Conservation (phyloP, 495 filamentous ascomycete species). For the Aspergillus leporis region DNA sequence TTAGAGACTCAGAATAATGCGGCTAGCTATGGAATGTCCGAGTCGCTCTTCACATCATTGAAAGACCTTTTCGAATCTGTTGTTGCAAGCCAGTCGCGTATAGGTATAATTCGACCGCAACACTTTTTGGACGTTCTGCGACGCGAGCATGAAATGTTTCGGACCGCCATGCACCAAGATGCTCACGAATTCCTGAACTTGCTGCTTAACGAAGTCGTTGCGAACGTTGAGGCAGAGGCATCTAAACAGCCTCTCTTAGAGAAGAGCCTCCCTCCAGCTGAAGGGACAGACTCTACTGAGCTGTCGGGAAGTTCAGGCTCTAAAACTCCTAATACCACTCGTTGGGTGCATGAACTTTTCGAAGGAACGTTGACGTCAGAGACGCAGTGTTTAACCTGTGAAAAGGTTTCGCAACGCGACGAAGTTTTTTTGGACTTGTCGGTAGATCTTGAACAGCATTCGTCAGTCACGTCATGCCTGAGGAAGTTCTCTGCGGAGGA, state of each 20-base stretch:
- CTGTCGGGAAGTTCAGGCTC: constrained; percentile 47
- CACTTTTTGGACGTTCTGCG: constrained; percentile 92
- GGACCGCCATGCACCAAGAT: constrained; percentile 95
- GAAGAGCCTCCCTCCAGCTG: constrained; percentile 36
- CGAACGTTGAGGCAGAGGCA: constrained; percentile 84
- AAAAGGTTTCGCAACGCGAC: constrained; percentile 91
- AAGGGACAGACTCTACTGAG: constrained; percentile 42
- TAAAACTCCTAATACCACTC: constrained; percentile 56
- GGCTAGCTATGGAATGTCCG: constrained; percentile 84
- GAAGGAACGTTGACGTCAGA: constrained; percentile 94
- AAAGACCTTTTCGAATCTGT: constrained; percentile 96
- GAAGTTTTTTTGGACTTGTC: constrained; percentile 95
- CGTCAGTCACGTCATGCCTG: constrained; percentile 93
- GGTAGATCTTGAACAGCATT: constrained; percentile 93
- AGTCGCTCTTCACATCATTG: constrained; percentile 88
- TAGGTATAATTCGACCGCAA: constrained; percentile 89
- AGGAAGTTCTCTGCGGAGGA: constrained; percentile 96
- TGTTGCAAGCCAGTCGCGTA: constrained; percentile 76
- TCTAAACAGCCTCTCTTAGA: constrained; percentile 49
- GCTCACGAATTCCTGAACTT: constrained; percentile 96
- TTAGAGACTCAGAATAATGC: constrained; percentile 79
- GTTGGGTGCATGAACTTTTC: constrained; percentile 98
- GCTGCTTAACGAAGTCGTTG: constrained; percentile 92
- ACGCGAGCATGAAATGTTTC: constrained; percentile 96
- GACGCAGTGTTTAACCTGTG: constrained; percentile 94